phyloP scores from a whole-genome alignment of 306 rosid species.

The Prosopis cineraria region DNA sequence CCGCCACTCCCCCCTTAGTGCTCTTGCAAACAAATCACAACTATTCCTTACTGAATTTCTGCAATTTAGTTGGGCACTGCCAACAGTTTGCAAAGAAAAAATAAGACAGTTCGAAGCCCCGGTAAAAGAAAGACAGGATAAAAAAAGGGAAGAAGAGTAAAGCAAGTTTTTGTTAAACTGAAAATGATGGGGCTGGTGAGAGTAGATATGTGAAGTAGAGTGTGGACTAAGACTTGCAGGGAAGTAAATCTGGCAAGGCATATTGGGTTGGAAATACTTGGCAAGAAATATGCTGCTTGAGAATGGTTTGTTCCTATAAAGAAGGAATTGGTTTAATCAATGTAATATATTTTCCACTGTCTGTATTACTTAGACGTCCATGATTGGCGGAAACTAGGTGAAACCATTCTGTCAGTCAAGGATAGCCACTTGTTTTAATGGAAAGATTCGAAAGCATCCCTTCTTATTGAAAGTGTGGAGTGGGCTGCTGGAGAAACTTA shows the following conservation, averaged over 20 bases:
- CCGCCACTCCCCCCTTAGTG: not conserved
- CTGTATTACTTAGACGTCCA: not conserved
- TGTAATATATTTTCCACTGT: not conserved
- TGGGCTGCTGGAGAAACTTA: not conserved
- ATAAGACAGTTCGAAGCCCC: not conserved
- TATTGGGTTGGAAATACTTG: not conserved
- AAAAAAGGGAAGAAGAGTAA: conserved; percentile 5
- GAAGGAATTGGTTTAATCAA: not conserved
- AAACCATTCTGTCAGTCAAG: conserved; percentile 3
- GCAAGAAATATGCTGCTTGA: conserved; percentile 13
- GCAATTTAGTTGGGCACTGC: conserved; percentile 16
- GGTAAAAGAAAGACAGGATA: not conserved
- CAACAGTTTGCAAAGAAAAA: conserved; percentile 15
- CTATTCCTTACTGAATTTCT: not conserved
- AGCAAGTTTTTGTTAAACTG: not conserved
- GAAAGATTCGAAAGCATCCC: not conserved
- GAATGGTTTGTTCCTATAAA: not conserved
- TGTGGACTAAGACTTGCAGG: not conserved
- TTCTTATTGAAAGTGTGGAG: conserved; percentile 13
- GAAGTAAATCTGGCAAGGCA: not conserved
- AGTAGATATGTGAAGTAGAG: not conserved
- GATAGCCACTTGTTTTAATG: conserved; percentile 3
- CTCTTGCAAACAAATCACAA: not conserved
- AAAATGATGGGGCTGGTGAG: not conserved
- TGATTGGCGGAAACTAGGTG: not conserved